Evolutionary conservation across 1,139 yeast species (phyloP).

Genomic region (Hansenula lynferdii): DNA sequence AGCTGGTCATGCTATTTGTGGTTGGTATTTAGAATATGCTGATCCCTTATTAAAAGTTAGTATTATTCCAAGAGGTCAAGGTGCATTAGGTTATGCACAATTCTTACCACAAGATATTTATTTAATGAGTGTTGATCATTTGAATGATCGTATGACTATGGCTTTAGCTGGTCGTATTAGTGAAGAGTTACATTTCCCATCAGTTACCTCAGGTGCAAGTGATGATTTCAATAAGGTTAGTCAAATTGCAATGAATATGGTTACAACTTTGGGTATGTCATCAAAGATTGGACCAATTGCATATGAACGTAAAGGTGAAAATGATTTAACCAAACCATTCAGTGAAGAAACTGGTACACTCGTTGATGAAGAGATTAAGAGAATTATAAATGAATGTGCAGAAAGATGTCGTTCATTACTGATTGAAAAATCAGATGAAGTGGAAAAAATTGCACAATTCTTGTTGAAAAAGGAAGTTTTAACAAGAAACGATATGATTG

Average conservation of each 20-base stretch:
- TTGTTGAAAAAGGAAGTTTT: conserved; percentile 75
- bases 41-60: conserved; percentile 91
- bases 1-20: conserved; percentile 97
- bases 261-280: conserved; percentile 85
- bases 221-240: conserved; percentile 95
- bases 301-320: conserved; percentile 53
- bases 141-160: conserved; percentile 87
- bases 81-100: conserved; percentile 93
- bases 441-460: conserved; percentile 79
- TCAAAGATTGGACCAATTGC: conserved; percentile 73
- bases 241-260: conserved; percentile 88
- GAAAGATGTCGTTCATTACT: conserved; percentile 59
- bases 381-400: conserved; percentile 74
- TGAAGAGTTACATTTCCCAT: conserved; percentile 80
- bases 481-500: conserved; percentile 82
- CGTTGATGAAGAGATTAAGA: conserved; percentile 77
- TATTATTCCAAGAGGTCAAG: conserved; percentile 91
- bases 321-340: conserved; percentile 64
- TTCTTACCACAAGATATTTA: conserved; percentile 90
- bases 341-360: conserved; percentile 78
- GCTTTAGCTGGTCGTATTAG: conserved; percentile 93
- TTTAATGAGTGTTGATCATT: conserved; percentile 68
- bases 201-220: conserved; percentile 89
- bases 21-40: conserved; percentile 84
- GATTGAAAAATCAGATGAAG: conserved; percentile 60